These are phyloP conservation scores for Aaosphaeria pasadenensis DNA, from an alignment of 2,329 filamentous ascomycete species.

Conservation along the genomic window DNA sequence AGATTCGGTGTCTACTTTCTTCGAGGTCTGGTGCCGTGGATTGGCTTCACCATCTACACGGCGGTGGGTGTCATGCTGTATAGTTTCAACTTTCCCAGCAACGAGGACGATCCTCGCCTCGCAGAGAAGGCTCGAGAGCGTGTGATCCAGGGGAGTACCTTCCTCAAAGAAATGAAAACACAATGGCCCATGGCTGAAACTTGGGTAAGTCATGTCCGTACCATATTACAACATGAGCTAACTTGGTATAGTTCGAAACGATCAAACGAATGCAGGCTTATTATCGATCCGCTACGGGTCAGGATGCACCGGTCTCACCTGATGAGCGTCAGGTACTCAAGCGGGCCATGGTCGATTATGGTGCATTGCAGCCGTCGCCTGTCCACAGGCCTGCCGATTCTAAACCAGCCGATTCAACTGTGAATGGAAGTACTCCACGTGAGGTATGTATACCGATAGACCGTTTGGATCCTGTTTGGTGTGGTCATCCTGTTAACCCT, in stretches of 20 bases:
- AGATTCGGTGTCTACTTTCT: conserved; percentile 40
- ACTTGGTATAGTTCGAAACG: conserved; percentile 31
- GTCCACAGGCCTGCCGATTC: conserved; percentile 32
- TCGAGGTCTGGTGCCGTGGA: conserved; percentile 40
- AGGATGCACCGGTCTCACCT: conserved; percentile 33
- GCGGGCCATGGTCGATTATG: conserved; percentile 41
- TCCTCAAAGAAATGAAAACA: conserved; percentile 40
- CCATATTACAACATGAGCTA: conserved; percentile 1
- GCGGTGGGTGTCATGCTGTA: conserved; percentile 41
- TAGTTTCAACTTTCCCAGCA: conserved; percentile 35
- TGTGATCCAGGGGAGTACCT: conserved; percentile 35
- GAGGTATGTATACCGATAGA: neutral
- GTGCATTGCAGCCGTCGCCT: conserved; percentile 37
- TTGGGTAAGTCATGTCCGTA: conserved; percentile 24
- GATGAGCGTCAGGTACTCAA: conserved; percentile 37
- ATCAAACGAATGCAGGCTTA: conserved; percentile 43
- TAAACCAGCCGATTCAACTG: conserved; percentile 1
- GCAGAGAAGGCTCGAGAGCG: conserved; percentile 29
- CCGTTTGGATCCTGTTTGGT: neutral
- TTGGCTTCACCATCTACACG: conserved; percentile 42
- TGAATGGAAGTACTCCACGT: neutral
- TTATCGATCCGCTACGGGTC: conserved; percentile 33
- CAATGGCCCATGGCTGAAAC: conserved; percentile 42
- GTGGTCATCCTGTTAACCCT: neutral
- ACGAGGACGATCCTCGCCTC: conserved; percentile 32